Conservation (phyloP, 192 early-diverging fungal species). For the Allomyces macrogynus region DNA sequence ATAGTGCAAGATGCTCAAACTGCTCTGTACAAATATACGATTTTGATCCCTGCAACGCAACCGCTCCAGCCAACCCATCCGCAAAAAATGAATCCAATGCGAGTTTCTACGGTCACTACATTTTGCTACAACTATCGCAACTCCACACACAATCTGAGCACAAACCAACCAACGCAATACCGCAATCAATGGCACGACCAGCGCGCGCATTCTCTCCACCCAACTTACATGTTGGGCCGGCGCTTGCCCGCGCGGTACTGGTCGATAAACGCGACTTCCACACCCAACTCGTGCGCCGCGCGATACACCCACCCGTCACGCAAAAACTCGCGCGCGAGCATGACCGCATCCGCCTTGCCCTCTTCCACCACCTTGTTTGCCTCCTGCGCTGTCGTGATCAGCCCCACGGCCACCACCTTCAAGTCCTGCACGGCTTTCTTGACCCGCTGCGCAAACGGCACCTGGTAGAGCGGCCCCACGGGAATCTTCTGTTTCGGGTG, state of each 20-base stretch:
- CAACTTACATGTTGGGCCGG: too few relatives aligned
- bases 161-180: too few relatives aligned
- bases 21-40: background rate
- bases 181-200: too few relatives aligned
- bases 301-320: constrained; percentile 41
- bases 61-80: too few relatives aligned
- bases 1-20: background rate
- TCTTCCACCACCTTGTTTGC: constrained; percentile 45
- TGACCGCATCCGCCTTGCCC: constrained; percentile 49
- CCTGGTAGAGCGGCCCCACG: constrained; percentile 34
- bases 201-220: too few relatives aligned
- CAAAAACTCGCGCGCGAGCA: constrained; percentile 48
- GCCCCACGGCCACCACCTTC: constrained; percentile 41
- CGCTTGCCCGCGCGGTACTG: constrained; percentile 26
- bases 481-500: constrained; percentile 16
- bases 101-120: too few relatives aligned
- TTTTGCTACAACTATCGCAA: too few relatives aligned
- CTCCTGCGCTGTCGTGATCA: constrained; percentile 40
- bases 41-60: too few relatives aligned
- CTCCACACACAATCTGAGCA: too few relatives aligned
- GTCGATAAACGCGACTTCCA: constrained; percentile 33
- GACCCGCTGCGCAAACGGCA: constrained; percentile 44
- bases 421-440: constrained; percentile 34
- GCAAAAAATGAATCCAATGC: too few relatives aligned
- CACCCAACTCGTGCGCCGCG: constrained; percentile 43